These are phyloP conservation scores for Yamadazyma sp. DNA, from an alignment of 805 yeast species.

Conservation along the genomic window DNA sequence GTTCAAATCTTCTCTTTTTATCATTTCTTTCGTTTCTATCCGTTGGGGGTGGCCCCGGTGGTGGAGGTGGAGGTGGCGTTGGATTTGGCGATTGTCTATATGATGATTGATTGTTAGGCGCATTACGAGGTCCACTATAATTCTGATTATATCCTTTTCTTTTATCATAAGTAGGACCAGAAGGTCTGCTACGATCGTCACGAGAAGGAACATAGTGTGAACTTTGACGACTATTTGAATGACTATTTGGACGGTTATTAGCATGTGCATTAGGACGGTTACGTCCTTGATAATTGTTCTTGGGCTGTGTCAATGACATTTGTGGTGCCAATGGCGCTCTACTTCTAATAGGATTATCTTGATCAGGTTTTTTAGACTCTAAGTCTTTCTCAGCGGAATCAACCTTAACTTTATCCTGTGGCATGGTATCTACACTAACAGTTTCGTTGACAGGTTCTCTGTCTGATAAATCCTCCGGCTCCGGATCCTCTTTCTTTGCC, in stretches of 20 bases:
- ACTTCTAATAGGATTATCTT: slow-evolving; percentile 1
- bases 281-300: too few species aligned
- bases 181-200: too few species aligned
- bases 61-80: slow-evolving; percentile 20
- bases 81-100: slow-evolving; percentile 15
- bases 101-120: background rate
- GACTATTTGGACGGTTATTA: too few species aligned
- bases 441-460: too few species aligned
- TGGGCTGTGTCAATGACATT: slow-evolving; percentile 2
- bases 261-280: too few species aligned
- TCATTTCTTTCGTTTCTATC: slow-evolving; percentile 15
- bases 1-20: slow-evolving; percentile 1
- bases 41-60: slow-evolving; percentile 17
- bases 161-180: slow-evolving; percentile 6
- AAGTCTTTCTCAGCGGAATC: too few species aligned
- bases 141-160: too few species aligned
- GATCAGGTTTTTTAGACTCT: too few species aligned
- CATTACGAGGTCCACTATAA: background rate
- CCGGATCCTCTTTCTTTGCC: background rate
- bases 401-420: too few species aligned
- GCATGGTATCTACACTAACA: too few species aligned
- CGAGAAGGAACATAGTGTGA: too few species aligned
- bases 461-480: background rate
- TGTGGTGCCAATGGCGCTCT: slow-evolving; percentile 14
- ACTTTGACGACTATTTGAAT: too few species aligned